phyloP scores from a whole-genome alignment of 805 yeast genomes.

The Metschnikowia proteae region DNA sequence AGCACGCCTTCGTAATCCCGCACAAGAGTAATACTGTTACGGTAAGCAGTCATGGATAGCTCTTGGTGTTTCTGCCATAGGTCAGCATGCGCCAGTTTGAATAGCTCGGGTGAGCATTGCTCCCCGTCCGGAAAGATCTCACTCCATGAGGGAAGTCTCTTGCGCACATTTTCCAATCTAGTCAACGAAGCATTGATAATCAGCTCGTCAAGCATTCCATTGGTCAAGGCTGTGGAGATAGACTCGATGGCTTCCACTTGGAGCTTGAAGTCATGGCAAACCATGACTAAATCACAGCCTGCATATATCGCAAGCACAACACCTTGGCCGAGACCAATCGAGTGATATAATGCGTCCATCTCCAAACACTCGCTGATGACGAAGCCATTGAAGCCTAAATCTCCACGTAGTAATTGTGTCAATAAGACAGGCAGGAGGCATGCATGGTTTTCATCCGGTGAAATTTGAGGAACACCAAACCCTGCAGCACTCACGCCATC shows the following conservation, averaged over 20 bases:
- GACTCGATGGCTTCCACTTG: constrained; percentile 55
- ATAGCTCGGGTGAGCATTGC: constrained; percentile 21
- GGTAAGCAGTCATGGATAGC: constrained; percentile 46
- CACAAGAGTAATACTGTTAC: constrained; percentile 49
- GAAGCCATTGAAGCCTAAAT: constrained; percentile 52
- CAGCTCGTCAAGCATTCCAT: constrained; percentile 43
- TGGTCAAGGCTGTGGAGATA: constrained; percentile 33
- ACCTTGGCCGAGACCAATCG: constrained; percentile 66
- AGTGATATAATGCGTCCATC: constrained; percentile 58
- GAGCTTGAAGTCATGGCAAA: constrained; percentile 51
- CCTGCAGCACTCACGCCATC: constrained; percentile 62
- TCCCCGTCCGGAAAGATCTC: constrained; percentile 38
- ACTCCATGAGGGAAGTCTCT: constrained; percentile 42
- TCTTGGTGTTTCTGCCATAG: constrained; percentile 41
- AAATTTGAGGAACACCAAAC: constrained; percentile 58
- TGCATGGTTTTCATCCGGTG: constrained; percentile 60
- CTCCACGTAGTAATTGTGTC: constrained; percentile 47
- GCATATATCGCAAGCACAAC: constrained; percentile 59
- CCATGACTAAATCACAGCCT: constrained; percentile 61
- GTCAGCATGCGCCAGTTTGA: constrained; percentile 27
- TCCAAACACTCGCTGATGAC: constrained; percentile 60
- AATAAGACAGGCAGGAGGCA: constrained; percentile 54
- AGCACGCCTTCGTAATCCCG: constrained; percentile 49
- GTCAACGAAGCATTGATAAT: constrained; percentile 36
- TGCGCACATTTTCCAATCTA: constrained; percentile 44